phyloP scores from a whole-genome alignment of 1,284 basidiomycete species.

The Gymnopus androsaceus region DNA sequence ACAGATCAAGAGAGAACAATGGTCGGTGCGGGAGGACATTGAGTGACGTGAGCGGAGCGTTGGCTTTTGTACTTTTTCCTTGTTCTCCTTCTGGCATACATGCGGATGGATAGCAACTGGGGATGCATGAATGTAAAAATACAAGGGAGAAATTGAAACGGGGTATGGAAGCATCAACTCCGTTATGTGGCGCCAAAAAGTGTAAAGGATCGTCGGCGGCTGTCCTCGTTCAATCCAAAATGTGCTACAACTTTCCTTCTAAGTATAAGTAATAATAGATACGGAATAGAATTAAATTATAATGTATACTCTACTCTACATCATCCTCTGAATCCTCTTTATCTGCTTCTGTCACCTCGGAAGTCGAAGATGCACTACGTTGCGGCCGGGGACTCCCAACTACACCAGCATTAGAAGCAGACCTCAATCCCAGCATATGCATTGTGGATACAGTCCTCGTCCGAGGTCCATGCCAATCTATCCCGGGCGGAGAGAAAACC shows the following conservation, averaged over 20 bases:
- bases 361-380: not conserved
- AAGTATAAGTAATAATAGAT: not conserved
- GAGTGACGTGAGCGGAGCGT: slow-evolving; percentile 4
- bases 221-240: not conserved
- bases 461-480: slow-evolving; percentile 25
- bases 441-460: slow-evolving; percentile 57
- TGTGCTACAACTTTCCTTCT: too few species aligned
- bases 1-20: slow-evolving; percentile 10
- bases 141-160: not conserved
- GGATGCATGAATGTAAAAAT: not conserved
- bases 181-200: too few species aligned
- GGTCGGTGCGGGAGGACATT: slow-evolving; percentile 1
- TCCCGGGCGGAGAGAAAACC: slow-evolving; percentile 10
- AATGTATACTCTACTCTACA: not conserved
- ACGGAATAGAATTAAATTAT: not conserved
- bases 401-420: slow-evolving; percentile 17
- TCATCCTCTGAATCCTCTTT: slow-evolving; percentile 4
- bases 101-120: slow-evolving; percentile 5
- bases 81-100: not conserved
- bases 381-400: slow-evolving; percentile 23
- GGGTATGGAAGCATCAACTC: not conserved
- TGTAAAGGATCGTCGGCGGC: too few species aligned
- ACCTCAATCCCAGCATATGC: slow-evolving; percentile 57
- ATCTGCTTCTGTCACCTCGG: not conserved
- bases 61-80: slow-evolving; percentile 9